Base-by-base conservation (phyloP, 768 basidiomycete genomes). In the Podaxis sp. region DNA sequence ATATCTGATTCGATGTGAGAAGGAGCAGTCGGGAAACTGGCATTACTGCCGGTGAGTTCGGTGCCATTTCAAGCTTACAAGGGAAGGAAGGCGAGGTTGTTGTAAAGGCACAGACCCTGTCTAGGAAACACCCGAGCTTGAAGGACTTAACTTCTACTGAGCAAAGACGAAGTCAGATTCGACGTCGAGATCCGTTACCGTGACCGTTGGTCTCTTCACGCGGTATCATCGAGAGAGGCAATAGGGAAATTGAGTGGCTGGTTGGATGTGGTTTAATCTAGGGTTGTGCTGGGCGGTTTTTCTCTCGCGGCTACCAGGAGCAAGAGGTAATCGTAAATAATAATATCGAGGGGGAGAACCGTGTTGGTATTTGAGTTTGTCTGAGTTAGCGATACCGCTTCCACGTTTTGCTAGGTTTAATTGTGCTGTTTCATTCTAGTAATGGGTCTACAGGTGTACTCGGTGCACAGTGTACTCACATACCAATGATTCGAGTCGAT, bases 51-150 rank as follows among this genome's bases (percentile, higher is more conserved):
- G 61, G 61, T 51, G 54, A 62, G 44, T 52, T 56, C 61, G 61
- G 61, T 62, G 54, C 61, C 61, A 51, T 62, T 56, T 44, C 61
- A 40, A 62, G 44, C 11, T 36, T 42, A 44, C 61, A 55, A 62
- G 26, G 22, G 38, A 12, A 42, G 38, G 30, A 44, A 30, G 30
- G 54, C 42, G 28, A 56, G 33, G 30, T 56, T 17, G 15, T 22
- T 49, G 19, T 38, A 30, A 49, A 42, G 61, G 39, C 17, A 55
- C 40, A 42, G 26, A 48, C 19, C 33, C 48, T 59, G 26, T 48
- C 46, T 59, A 33, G 42, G 57, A n/a, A 46, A 17, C 26, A 15
- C 30, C 40, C 44, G 54, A 15, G 19, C 52, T 24, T 52, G 53
- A 40, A 24, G n/a, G 39, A 54, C 44, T 44, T 55, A 52, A 15